Base-by-base conservation (phyloP, 2,329 filamentous ascomycete genomes). In the Aspergillus sojae region DNA sequence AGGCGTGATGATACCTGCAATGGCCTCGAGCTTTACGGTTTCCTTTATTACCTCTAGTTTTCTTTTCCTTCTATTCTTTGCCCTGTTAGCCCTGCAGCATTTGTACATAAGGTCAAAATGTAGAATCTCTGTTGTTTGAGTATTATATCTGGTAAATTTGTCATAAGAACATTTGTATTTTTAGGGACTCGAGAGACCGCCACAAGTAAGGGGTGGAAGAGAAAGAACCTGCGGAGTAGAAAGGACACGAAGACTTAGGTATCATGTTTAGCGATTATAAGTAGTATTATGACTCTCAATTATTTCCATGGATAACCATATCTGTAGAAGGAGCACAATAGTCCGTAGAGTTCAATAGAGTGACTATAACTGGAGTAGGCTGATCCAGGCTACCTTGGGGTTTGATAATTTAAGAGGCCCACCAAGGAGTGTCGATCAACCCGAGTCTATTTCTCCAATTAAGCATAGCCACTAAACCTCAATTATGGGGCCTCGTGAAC, bases 1-100 rank as follows among this genome's bases (percentile, higher is more conserved):
- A 75, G 55, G 78, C 79, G 63, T 77, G 45, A 74, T 58, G 75
- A 76, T 26, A 76, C 78, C 55, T 59, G 46, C 56, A 50, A 39
- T 43, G 39, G 30, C 53, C 34, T 59, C 52, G 59, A 50, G 59
- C 59, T 66, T 57, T 41, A 61, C 50, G 26, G 30, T 43, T 46
- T 46, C 36, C 62, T 65, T 70, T 64, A 68, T 70, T 62, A 66
- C 30, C 9, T 50, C 12, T 21, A 14, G 10, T 50, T 50, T 30
- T 19, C 58, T n/a, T n/a, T 6, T 19, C n/a, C 10, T 2, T 58
- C 64, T 66, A 52, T 58, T 64, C 43, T 60, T 56, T 41, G 39
- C 45, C 43, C 1, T 19, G n/a, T 39, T 39, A 55, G 52, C 52
- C 11, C 52, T 50, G 12, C 19, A n/a, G 21, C 36, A 63, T 57